Evolutionary conservation across 2,329 filamentous ascomycete genomes (phyloP), one percentile per base, ranked within the genome.

Genomic region (Sarocladium brachiariae): DNA sequence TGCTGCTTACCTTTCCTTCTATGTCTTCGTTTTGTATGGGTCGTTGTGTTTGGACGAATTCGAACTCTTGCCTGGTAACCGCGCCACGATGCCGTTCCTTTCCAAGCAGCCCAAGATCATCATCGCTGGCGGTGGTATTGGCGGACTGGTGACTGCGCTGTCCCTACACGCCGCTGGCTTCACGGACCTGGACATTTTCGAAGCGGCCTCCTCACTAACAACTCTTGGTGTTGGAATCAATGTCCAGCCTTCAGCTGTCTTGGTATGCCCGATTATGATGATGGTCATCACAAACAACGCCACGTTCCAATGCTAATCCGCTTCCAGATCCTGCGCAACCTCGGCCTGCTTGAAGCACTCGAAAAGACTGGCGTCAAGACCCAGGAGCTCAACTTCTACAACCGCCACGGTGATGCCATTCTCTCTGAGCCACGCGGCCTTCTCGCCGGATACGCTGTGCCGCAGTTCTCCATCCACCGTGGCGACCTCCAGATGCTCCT

Each of bases 331-430:
- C 43, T 47, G 11, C 43, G 43, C 10, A 47, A 47, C 25, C 43
- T 47, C 25, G 43, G 43, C 25, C 43, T 47, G 6, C 43, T 47
- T 25, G 4, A 47, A 11, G 43, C 43, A 24, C 27, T 47, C 14
- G 43, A 47, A 25, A 47, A 47, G 25, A 47, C 43, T 4, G 43
- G 43, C 27, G 27, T 47, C 43, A 30, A 47, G 16, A 47, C 43
- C 43, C 43, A 33, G 43, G 43, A 47, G 14, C 43, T 47, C 43
- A 47, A 47, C 43, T 47, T 31, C 27, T 47, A 47, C 43, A 47
- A 47, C 27, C 43, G 43, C 24, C 43, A 47, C 16, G 43, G 43
- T n/a, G 43, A 47, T 33, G 25, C 43, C 43, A 47, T 47, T n/a
- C 43, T 47, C 43, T 47, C 43, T n/a, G 43, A 47, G 16, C 43